phyloP scores from a whole-genome alignment of 768 basidiomycete species.

The Punctularia strigosozonata region DNA sequence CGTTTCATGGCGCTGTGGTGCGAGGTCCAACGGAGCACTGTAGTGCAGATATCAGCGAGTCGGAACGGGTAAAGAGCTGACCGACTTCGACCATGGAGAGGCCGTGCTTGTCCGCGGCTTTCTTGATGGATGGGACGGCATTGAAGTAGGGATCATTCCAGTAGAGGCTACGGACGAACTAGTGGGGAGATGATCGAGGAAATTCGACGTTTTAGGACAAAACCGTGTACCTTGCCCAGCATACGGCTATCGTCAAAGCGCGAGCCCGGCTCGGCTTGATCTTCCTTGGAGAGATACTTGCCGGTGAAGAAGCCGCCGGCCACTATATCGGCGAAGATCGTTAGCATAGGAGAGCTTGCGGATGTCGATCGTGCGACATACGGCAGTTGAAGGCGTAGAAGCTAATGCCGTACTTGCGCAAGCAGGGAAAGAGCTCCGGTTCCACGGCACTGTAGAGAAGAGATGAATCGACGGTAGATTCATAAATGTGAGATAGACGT shows the following conservation, averaged over 20 bases:
- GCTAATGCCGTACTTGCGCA: conserved; percentile 27
- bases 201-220: no score
- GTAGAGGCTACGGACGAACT: conserved; percentile 29
- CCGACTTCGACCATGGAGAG: conserved; percentile 28
- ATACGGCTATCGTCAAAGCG: conserved; percentile 36
- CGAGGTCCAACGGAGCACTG: conserved; percentile 34
- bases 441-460: conserved; percentile 19
- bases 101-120: conserved; percentile 18
- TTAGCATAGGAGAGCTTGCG: background rate
- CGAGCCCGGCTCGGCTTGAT: conserved; percentile 35
- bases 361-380: conserved; percentile 14
- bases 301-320: conserved; percentile 31
- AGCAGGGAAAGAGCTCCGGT: conserved; percentile 29
- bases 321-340: conserved; percentile 11
- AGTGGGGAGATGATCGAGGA: no score
- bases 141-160: conserved; percentile 20
- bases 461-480: background rate
- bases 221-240: conserved; percentile 41
- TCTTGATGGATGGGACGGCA: conserved; percentile 20
- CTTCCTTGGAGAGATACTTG: conserved; percentile 20
- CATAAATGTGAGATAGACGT: conserved; percentile 1
- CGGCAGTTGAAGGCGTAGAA: conserved; percentile 30
- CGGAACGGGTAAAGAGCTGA: no score
- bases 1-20: conserved; percentile 36
- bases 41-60: no score